phyloP scores from a whole-genome alignment of 139 green algal species.

The Zygnema circumcarinatum region DNA sequence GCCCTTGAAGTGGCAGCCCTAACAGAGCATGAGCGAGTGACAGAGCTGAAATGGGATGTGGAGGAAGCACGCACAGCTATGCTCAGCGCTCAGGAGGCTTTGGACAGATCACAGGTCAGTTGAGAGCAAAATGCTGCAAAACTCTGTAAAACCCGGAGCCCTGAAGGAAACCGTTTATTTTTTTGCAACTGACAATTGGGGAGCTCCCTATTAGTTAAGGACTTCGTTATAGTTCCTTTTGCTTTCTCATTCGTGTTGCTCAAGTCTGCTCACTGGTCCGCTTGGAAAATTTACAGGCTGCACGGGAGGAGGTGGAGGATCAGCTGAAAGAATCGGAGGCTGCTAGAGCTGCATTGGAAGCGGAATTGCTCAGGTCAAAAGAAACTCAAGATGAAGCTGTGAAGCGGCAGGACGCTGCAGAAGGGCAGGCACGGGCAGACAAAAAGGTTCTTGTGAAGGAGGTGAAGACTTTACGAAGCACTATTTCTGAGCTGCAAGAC shows the following conservation, averaged over 20 bases:
- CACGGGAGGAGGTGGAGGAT: conserved; percentile 5
- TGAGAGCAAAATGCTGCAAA: conserved; percentile 12
- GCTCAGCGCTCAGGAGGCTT: conserved; percentile 9
- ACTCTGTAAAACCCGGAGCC: neutral
- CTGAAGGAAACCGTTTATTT: conserved; percentile 10
- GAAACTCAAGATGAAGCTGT: too few species aligned
- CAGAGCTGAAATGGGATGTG: conserved; percentile 41
- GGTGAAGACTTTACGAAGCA: neutral
- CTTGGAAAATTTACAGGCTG: neutral
- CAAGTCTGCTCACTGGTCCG: neutral
- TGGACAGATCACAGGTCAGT: too few species aligned
- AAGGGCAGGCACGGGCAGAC: neutral
- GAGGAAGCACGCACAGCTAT: conserved; percentile 19
- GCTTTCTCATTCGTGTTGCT: neutral
- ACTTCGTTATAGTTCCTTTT: neutral
- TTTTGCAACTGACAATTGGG: conserved; percentile 12
- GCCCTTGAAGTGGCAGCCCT: neutral
- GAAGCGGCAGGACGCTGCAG: neutral
- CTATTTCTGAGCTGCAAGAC: neutral
- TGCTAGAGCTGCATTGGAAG: too few species aligned
- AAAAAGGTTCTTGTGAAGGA: neutral
- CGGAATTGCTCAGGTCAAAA: too few species aligned
- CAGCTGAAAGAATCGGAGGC: conserved; percentile 16
- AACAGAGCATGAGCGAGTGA: conserved; percentile 37
- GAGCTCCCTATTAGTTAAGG: neutral